phyloP scores from a whole-genome alignment of 306 rosid species.

The Quillaja saponaria region DNA sequence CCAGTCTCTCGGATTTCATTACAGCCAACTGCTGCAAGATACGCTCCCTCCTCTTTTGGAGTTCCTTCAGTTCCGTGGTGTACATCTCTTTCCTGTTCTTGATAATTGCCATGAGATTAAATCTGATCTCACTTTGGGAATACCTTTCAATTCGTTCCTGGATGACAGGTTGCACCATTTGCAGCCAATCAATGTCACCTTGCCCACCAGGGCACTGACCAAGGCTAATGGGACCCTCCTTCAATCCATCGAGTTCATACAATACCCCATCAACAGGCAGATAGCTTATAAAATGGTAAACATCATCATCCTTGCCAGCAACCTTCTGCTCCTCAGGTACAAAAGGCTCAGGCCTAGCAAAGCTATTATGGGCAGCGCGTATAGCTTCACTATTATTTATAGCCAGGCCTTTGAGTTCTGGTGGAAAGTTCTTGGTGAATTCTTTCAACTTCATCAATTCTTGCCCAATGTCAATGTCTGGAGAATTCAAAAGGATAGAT shows the following conservation, averaged over 20 bases:
- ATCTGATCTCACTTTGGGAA: constrained; percentile 82
- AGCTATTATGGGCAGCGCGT: constrained; percentile 91
- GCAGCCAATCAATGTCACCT: constrained; percentile 87
- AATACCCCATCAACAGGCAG: constrained; percentile 86
- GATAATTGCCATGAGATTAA: constrained; percentile 89
- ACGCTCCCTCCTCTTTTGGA: constrained; percentile 93
- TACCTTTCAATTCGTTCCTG: constrained; percentile 95
- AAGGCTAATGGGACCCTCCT: constrained; percentile 97
- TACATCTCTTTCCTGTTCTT: constrained; percentile 88
- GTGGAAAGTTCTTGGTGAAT: constrained; percentile 87
- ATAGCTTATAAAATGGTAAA: constrained; percentile 96
- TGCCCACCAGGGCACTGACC: constrained; percentile 89
- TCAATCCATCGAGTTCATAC: constrained; percentile 95
- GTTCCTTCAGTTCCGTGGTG: constrained; percentile 92
- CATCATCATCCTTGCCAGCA: constrained; percentile 85
- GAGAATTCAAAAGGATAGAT: constrained; percentile 92
- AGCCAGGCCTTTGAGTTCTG: constrained; percentile 96
- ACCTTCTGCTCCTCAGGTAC: constrained; percentile 88
- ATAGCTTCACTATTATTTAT: constrained; percentile 94
- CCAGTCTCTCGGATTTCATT: constrained; percentile 60
- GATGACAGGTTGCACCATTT: constrained; percentile 85
- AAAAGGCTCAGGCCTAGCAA: constrained; percentile 97
- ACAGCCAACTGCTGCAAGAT: constrained; percentile 84
- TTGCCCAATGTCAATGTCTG: constrained; percentile 82
- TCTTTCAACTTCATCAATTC: constrained; percentile 84